Evolutionary conservation across 176 grass and related monocot species (phyloP).

Genomic region (Cenchrus americanus): DNA sequence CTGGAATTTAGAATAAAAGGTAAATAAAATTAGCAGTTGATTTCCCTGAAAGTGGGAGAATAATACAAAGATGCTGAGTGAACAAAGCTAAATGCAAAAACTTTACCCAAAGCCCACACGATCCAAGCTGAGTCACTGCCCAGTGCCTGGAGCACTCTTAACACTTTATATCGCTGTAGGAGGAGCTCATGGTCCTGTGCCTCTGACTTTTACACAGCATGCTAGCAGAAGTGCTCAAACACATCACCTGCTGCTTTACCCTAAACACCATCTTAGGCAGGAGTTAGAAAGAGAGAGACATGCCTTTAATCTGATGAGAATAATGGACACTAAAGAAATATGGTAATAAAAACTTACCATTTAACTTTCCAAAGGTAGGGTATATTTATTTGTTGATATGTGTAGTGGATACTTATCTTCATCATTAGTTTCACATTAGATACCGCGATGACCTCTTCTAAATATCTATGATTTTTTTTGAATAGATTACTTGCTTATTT

Average conservation of each 20-base stretch:
- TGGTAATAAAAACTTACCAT: not conserved
- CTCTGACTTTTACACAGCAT: not conserved
- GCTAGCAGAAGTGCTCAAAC: not conserved
- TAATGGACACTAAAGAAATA: not conserved
- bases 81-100: not conserved
- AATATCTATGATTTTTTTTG: constrained; percentile 14
- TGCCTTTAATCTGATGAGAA: not conserved
- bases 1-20: not conserved
- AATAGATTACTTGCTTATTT: constrained; percentile 27
- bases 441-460: not conserved
- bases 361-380: not conserved
- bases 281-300: not conserved
- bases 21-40: not conserved
- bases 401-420: constrained; percentile 5
- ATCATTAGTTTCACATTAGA: not conserved
- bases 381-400: constrained; percentile 11
- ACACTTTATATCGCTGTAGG: not conserved
- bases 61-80: not conserved
- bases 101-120: not conserved
- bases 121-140: not conserved
- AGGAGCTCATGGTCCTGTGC: not conserved
- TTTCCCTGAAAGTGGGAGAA: not conserved
- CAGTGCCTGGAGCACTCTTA: not conserved
- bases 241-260: not conserved
- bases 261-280: not conserved